Conservation (phyloP, 768 basidiomycete species). For the Trametes coccinea region DNA sequence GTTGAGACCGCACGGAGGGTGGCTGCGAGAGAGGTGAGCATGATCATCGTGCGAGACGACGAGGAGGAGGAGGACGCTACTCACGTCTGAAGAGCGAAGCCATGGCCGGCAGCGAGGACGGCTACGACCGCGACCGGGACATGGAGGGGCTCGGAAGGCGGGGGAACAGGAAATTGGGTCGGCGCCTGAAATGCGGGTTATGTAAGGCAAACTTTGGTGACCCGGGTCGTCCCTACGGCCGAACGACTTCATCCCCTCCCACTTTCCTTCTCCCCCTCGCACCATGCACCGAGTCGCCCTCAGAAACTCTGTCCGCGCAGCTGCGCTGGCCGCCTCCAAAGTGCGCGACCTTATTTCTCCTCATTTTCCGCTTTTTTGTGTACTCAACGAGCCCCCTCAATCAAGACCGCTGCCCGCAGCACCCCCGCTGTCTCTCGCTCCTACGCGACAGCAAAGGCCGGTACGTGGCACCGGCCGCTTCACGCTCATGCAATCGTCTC, state of each 20-base stretch:
- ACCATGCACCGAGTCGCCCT: slow-evolving; percentile 85
- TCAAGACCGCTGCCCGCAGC: slow-evolving; percentile 43
- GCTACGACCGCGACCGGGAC: slow-evolving; percentile 17
- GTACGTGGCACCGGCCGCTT: slow-evolving; percentile 47
- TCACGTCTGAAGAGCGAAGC: slow-evolving; percentile 31
- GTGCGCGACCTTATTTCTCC: slow-evolving; percentile 39
- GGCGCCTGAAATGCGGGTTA: slow-evolving; percentile 28
- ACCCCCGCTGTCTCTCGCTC: slow-evolving; percentile 65
- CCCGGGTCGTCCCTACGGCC: slow-evolving; percentile 28
- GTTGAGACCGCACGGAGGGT: slow-evolving; percentile 27
- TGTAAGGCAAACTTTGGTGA: slow-evolving; percentile 27
- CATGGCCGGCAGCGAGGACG: slow-evolving; percentile 25
- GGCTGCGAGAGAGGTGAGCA: slow-evolving; percentile 5
- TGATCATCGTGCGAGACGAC: not conserved
- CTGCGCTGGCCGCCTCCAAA: slow-evolving; percentile 69
- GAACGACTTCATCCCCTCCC: slow-evolving; percentile 26
- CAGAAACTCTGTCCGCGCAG: slow-evolving; percentile 79
- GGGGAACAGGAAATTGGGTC: slow-evolving; percentile 26
- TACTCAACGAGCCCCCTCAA: slow-evolving; percentile 13
- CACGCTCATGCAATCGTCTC: slow-evolving; percentile 22
- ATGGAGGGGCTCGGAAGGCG: slow-evolving; percentile 19
- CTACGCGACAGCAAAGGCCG: slow-evolving; percentile 98
- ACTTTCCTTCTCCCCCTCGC: slow-evolving; percentile 48
- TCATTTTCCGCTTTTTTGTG: slow-evolving; percentile 20
- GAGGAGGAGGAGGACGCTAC: slow-evolving; percentile 5